These are phyloP conservation scores for Heracleum sosnowskyi DNA, from an alignment of 129 eudicot genomes.

Conservation along the genomic window DNA sequence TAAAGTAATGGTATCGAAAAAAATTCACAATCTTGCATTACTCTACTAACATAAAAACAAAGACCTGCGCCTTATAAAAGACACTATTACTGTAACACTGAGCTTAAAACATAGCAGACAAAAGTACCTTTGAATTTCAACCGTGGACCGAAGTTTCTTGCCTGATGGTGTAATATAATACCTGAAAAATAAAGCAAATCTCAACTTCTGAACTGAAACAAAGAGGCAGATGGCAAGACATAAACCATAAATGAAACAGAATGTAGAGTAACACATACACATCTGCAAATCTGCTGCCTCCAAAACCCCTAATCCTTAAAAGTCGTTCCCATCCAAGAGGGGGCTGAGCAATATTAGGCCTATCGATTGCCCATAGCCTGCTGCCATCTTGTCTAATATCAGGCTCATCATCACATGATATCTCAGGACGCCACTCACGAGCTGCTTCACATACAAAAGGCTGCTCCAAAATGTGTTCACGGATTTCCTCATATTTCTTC, in stretches of 20 bases:
- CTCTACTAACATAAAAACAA: neutral
- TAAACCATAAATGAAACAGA: neutral
- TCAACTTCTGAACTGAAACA: neutral
- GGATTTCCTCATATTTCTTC: conserved; percentile 73
- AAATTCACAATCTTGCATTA: neutral
- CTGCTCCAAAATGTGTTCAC: conserved; percentile 64
- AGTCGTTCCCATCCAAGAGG: conserved; percentile 91
- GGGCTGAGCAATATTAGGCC: conserved; percentile 79
- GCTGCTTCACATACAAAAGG: conserved; percentile 77
- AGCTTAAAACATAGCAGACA: neutral
- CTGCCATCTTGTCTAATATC: conserved; percentile 85
- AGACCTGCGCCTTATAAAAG: neutral
- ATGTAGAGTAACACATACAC: conserved; percentile 42
- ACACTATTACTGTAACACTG: neutral
- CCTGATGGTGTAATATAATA: conserved; percentile 76
- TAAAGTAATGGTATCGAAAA: neutral
- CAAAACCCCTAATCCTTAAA: conserved; percentile 71
- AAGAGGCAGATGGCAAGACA: neutral
- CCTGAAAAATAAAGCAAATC: conserved; percentile 29
- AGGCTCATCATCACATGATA: conserved; percentile 70
- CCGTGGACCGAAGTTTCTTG: conserved; percentile 71
- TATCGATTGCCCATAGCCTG: conserved; percentile 92
- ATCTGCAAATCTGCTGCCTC: conserved; percentile 78
- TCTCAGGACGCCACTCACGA: conserved; percentile 70
- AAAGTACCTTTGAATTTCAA: conserved; percentile 55